Evolutionary conservation across 2,329 filamentous ascomycete species (phyloP).

Genomic region (Talaromyces sp.): DNA sequence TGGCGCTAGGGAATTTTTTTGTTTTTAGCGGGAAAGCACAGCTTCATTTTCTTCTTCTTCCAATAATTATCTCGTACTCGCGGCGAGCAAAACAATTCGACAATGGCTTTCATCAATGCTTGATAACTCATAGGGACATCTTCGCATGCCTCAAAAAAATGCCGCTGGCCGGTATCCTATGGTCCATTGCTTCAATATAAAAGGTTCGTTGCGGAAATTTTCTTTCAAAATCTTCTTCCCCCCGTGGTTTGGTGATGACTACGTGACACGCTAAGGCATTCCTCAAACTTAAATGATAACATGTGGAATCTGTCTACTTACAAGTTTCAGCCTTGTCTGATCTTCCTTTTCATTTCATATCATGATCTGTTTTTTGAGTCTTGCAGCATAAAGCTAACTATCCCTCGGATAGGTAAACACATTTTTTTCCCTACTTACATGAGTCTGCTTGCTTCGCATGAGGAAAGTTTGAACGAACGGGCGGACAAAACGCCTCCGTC

Average conservation of each 20-base stretch:
- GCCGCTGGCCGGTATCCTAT: not conserved
- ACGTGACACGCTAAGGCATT: conserved; percentile 64
- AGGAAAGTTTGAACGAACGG: conserved; percentile 65
- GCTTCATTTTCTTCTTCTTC: conserved; percentile 7
- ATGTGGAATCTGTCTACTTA: conserved; percentile 60
- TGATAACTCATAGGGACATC: not conserved
- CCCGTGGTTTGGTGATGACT: conserved; percentile 54
- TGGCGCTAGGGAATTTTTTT: conserved; percentile 15
- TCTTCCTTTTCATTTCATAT: conserved; percentile 22
- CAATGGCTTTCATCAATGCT: conserved; percentile 1
- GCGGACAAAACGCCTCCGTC: conserved; percentile 61
- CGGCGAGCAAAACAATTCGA: not conserved
- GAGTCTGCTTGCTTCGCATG: conserved; percentile 39
- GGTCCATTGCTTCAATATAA: not conserved
- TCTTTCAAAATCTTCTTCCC: conserved; percentile 6
- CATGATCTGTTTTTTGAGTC: not conserved
- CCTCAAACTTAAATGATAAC: conserved; percentile 62
- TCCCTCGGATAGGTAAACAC: conserved; percentile 13
- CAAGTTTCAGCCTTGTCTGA: conserved; percentile 71
- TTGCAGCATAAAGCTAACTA: conserved; percentile 18
- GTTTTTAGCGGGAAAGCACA: conserved; percentile 14
- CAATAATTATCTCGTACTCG: not conserved
- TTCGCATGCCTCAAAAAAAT: not conserved
- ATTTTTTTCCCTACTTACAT: conserved; percentile 14
- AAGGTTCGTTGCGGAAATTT: conserved; percentile 9